Evolutionary conservation across 2,329 filamentous ascomycete genomes (phyloP).

Genomic region (Ceratocystis diversiconidia): DNA sequence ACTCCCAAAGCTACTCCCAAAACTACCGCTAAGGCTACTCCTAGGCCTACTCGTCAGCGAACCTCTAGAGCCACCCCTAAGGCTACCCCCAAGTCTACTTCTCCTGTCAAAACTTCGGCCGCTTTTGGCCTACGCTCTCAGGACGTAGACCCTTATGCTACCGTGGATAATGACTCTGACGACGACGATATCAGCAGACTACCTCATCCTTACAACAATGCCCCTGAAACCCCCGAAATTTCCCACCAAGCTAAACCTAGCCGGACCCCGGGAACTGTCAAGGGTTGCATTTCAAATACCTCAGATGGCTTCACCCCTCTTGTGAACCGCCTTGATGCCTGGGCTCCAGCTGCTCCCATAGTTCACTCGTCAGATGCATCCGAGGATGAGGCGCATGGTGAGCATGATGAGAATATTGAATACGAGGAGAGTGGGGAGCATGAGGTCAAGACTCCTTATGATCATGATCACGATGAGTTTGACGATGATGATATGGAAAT

Average conservation of each 20-base stretch:
- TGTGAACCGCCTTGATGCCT: slow-evolving; percentile 45
- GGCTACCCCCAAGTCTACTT: neutral
- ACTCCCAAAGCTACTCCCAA: neutral
- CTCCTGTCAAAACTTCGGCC: neutral
- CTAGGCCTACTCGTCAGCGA: neutral
- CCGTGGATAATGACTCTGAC: slow-evolving; percentile 33
- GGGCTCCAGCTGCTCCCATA: slow-evolving; percentile 46
- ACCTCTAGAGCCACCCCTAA: neutral
- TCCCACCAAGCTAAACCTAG: slow-evolving; percentile 26
- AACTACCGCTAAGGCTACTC: neutral
- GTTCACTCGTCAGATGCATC: slow-evolving; percentile 10
- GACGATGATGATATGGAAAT: slow-evolving; percentile 17
- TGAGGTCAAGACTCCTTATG: neutral
- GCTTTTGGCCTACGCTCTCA: slow-evolving; percentile 31
- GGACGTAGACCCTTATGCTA: slow-evolving; percentile 30
- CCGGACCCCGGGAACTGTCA: slow-evolving; percentile 19
- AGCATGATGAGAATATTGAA: neutral
- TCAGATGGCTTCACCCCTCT: slow-evolving; percentile 49
- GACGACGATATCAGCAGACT: slow-evolving; percentile 32
- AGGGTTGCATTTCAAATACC: slow-evolving; percentile 24
- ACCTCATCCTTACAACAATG: slow-evolving; percentile 21
- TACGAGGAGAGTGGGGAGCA: neutral
- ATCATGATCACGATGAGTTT: slow-evolving; percentile 6
- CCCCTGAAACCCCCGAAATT: slow-evolving; percentile 27
- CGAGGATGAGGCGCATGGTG: neutral